phyloP scores from a whole-genome alignment of 1,139 yeast genomes.

The Yamadazyma sp. region DNA sequence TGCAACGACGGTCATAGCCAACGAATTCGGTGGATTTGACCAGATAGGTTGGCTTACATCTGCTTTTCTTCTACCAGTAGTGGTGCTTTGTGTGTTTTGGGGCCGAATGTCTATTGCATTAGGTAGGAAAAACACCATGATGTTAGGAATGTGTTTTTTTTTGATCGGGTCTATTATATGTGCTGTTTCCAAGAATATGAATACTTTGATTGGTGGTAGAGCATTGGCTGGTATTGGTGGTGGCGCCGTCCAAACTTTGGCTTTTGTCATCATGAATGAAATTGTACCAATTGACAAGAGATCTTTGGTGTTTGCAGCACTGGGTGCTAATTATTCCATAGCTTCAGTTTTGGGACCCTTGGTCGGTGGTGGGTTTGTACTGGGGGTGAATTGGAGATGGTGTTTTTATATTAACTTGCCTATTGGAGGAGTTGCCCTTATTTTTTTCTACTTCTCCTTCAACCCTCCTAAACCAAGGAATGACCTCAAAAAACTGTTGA shows the following conservation, averaged over 20 bases:
- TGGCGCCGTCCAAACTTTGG: conserved; percentile 30
- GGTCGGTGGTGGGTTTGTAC: conserved; percentile 52
- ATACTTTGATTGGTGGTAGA: conserved; percentile 40
- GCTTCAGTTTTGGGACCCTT: conserved; percentile 62
- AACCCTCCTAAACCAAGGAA: conserved; percentile 32
- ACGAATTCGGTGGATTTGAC: conserved; percentile 44
- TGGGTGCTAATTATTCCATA: conserved; percentile 38
- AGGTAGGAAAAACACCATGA: conserved; percentile 44
- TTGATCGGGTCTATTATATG: conserved; percentile 41
- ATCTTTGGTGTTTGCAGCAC: conserved; percentile 35
- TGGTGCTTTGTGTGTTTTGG: conserved; percentile 38
- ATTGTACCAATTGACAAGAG: conserved; percentile 29
- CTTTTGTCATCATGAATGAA: conserved; percentile 29
- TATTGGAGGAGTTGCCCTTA: conserved; percentile 34
- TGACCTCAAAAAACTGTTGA: conserved; percentile 28
- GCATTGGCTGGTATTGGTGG: conserved; percentile 37
- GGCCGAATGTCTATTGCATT: conserved; percentile 45
- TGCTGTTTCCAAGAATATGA: conserved; percentile 35
- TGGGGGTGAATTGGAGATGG: conserved; percentile 68
- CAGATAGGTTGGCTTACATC: conserved; percentile 62
- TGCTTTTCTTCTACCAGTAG: conserved; percentile 52
- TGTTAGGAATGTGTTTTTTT: conserved; percentile 33
- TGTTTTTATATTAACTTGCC: conserved; percentile 61
- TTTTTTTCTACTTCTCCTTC: conserved; percentile 26
- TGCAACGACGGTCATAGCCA: conserved; percentile 36